These are phyloP conservation scores for Nicotiana sylvestris DNA, from an alignment of 257 asterid species.

Conservation along the genomic window DNA sequence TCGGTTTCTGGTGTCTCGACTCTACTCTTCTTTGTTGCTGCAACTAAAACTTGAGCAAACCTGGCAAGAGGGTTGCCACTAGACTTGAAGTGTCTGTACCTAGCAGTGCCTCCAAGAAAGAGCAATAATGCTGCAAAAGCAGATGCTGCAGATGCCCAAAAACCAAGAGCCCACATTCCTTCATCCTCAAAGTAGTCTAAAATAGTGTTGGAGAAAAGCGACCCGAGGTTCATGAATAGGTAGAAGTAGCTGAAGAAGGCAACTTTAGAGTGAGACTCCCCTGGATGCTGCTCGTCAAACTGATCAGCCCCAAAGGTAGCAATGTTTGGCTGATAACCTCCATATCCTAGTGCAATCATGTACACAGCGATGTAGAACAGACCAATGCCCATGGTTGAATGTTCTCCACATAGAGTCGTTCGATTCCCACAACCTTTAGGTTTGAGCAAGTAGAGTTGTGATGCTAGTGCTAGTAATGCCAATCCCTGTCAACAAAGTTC, in stretches of 20 bases:
- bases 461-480: slow-evolving; percentile 51
- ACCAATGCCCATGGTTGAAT: slow-evolving; percentile 62
- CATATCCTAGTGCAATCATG: slow-evolving; percentile 87
- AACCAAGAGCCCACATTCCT: slow-evolving; percentile 88
- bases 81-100: slow-evolving; percentile 79
- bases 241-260: slow-evolving; percentile 93
- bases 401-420: slow-evolving; percentile 39
- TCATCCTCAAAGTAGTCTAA: slow-evolving; percentile 74
- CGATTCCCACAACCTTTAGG: slow-evolving; percentile 82
- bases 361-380: slow-evolving; percentile 78
- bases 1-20: slow-evolving; percentile 31
- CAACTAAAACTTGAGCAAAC: slow-evolving; percentile 64
- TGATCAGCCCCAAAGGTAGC: slow-evolving; percentile 98
- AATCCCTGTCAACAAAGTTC: slow-evolving; percentile 49
- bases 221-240: slow-evolving; percentile 78
- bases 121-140: slow-evolving; percentile 69
- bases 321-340: slow-evolving; percentile 94
- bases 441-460: slow-evolving; percentile 63
- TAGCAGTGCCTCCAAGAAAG: slow-evolving; percentile 66
- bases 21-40: slow-evolving; percentile 58
- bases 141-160: slow-evolving; percentile 81
- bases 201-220: slow-evolving; percentile 89
- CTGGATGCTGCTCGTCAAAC: slow-evolving; percentile 67
- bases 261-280: slow-evolving; percentile 65
- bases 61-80: slow-evolving; percentile 84